Base-by-base conservation (phyloP, 169 alveolate genomes). In the Plasmodium gallinaceum region DNA sequence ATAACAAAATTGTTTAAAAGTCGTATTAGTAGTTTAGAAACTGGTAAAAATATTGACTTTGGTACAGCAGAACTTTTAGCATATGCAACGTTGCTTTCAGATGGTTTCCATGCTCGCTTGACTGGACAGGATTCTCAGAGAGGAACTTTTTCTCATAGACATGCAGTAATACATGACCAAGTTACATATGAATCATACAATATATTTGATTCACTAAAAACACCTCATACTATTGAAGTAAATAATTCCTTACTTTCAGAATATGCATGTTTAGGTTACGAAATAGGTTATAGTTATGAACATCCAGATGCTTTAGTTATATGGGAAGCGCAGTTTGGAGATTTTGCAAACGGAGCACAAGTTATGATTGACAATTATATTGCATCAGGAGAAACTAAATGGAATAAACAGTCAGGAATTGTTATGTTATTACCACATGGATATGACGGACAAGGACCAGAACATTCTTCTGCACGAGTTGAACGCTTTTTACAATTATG, bases 301-400 rank as follows among this genome's bases (percentile, higher is more conserved):
- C 95, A 96, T 74, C 99, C 99, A 39, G 96, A 96, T 90, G 94
- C 96, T 8, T 88, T 98, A 65, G 91, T 95, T 74, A 95, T 97
- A 20, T 97, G 98, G 98, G 98, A 97, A 90, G 98, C 98, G 43
- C 98, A 98, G 92, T 98, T 98, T 73, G 99, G 99, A 51, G 99
- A 98, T 92, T 98, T 98, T 91, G 97, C 98, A 42, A 98, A 98
- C 76, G 98, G 98, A 24, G 99, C 99, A 18, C 98, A 98, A 92
- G 95, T 96, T 54, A 96, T 96, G 64, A 96, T 96, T 61, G 99
- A 98, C 91, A 97, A 97, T 75, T 97, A 96, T 88, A 93, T 98
- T 12, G 96, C 97, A 48, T 88, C 98, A 26, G 99, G 98, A 1
- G 99, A 98, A 88, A 94, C 98, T 57, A 98, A 97, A 93, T 98